Base-by-base conservation (phyloP, 306 rosid genomes). In the Canavalia gladiata region DNA sequence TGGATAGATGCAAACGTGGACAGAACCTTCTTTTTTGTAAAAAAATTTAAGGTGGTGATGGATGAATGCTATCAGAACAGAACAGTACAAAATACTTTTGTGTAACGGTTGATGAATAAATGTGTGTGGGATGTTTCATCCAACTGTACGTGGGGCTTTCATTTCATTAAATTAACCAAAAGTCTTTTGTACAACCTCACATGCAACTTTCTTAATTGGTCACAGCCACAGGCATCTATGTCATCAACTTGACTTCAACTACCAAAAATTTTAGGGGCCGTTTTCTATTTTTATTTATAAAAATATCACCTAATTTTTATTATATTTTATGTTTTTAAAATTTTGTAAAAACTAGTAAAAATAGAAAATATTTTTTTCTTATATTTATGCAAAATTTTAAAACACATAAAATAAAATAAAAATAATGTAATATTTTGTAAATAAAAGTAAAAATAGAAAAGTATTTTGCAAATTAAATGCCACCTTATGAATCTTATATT, bases 191-290 rank as follows among this genome's bases (percentile, higher is more conserved):
- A 67, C 55, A 84, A 63, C 75, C 85, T 80, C 91, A 88, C 88
- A 79, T 82, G 92, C 81, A 80, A 81, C 89, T 71, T 82, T 82
- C 84, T 82, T 60, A 45, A 60, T n/a, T 70, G 50, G 62, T 51
- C 49, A 41, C 33, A 50, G 0, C 35, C 80, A 9, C 68, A 60
- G 0, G 43, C 55, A 5, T 39, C 10, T 37, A 10, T 76, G 81
- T 75, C 77, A 81, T 76, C 79, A 49, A 77, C 51, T 8, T 78
- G 49, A 45, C 9, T 37, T 37, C 41, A 37, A 4, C 41, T 4
- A 37, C 41, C 41, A 37, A 37, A 37, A 37, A 2, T 37, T 37
- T 2, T 37, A 37, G 3, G 25, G 25, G 25, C 25, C 25, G 25
- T 18, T 18, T 18, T 18, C 25, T 18, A 18, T 18, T 18, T 18